A percentile compares a stretch with the other conserved stretches of the same genome.
Conservation (phyloP, 176 grass and related monocot genomes). For the Eremochloa ophiuroides region DNA sequence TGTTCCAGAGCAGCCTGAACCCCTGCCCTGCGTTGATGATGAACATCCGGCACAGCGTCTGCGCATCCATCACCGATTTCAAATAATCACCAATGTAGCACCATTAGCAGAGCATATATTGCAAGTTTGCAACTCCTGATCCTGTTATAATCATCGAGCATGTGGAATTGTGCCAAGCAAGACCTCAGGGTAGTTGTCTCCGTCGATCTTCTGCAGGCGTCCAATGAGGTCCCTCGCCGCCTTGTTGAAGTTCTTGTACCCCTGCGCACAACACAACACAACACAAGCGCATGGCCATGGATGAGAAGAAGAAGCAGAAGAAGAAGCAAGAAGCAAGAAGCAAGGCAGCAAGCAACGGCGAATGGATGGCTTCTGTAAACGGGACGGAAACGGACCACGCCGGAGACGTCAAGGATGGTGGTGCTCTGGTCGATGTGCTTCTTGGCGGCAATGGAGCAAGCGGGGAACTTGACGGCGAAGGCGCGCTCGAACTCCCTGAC, state of each 20-base stretch:
- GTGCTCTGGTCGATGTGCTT: slow-evolving; percentile 93
- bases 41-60: slow-evolving; percentile 98
- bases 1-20: slow-evolving; percentile 96
- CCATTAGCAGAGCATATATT: too few relatives aligned
- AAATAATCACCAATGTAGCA: too few relatives aligned
- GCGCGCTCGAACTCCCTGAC: slow-evolving; percentile 92
- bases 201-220: slow-evolving; percentile 85
- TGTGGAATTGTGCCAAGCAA: too few relatives aligned
- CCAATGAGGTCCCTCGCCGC: slow-evolving; percentile 81
- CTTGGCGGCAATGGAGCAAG: slow-evolving; percentile 82
- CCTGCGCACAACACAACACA: too few relatives aligned
- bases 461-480: slow-evolving; percentile 93
- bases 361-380: too few relatives aligned
- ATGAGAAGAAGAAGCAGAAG: too few relatives aligned
- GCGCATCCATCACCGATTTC: too few relatives aligned
- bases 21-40: slow-evolving; percentile 94
- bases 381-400: slow-evolving; percentile 45
- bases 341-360: background rate
- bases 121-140: too few relatives aligned
- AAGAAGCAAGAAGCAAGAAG: background rate
- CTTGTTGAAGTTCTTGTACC: slow-evolving; percentile 94
- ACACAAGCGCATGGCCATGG: background rate
- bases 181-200: slow-evolving; percentile 98
- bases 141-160: too few relatives aligned
- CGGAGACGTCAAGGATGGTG: slow-evolving; percentile 94